A percentile compares a stretch with the other conserved stretches of the same genome.
Evolutionary conservation across 2,329 filamentous ascomycete species (phyloP).

Genomic region (Alternaria sp.): DNA sequence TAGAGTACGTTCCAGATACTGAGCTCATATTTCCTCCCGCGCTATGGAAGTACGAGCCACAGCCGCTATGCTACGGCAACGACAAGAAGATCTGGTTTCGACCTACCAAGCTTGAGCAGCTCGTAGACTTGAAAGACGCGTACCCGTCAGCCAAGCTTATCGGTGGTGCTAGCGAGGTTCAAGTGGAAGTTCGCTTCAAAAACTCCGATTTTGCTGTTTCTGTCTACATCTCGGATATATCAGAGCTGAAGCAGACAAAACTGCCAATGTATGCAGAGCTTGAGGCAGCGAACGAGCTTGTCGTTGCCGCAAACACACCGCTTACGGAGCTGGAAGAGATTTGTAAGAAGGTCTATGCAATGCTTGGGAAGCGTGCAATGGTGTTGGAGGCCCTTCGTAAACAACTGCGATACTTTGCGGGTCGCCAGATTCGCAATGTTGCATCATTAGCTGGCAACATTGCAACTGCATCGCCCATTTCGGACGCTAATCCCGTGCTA

Average conservation of each 20-base stretch:
- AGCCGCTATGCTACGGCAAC: slow-evolving; percentile 85
- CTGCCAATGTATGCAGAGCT: slow-evolving; percentile 39
- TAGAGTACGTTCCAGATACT: slow-evolving; percentile 87
- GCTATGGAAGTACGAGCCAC: slow-evolving; percentile 80
- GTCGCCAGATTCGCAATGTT: slow-evolving; percentile 92
- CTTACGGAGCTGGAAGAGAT: slow-evolving; percentile 89
- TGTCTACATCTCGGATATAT: slow-evolving; percentile 89
- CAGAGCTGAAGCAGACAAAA: slow-evolving; percentile 76
- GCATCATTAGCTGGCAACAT: slow-evolving; percentile 93
- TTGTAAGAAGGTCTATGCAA: slow-evolving; percentile 73
- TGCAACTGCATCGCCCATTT: slow-evolving; percentile 92
- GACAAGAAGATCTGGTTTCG: slow-evolving; percentile 93
- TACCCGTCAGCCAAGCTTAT: slow-evolving; percentile 93
- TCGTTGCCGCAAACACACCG: slow-evolving; percentile 88
- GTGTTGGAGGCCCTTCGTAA: slow-evolving; percentile 76
- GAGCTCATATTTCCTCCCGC: slow-evolving; percentile 92
- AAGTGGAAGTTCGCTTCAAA: slow-evolving; percentile 98
- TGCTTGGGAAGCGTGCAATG: slow-evolving; percentile 47
- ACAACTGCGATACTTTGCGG: slow-evolving; percentile 92
- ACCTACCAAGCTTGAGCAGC: slow-evolving; percentile 82
- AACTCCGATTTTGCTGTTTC: slow-evolving; percentile 87
- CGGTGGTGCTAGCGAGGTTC: slow-evolving; percentile 92
- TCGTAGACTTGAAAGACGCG: slow-evolving; percentile 85
- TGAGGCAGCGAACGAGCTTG: slow-evolving; percentile 57
- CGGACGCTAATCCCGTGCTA: slow-evolving; percentile 90